These are phyloP conservation scores for Diutina ranongensis DNA, from an alignment of 1,139 yeast genomes.

Conservation along the genomic window DNA sequence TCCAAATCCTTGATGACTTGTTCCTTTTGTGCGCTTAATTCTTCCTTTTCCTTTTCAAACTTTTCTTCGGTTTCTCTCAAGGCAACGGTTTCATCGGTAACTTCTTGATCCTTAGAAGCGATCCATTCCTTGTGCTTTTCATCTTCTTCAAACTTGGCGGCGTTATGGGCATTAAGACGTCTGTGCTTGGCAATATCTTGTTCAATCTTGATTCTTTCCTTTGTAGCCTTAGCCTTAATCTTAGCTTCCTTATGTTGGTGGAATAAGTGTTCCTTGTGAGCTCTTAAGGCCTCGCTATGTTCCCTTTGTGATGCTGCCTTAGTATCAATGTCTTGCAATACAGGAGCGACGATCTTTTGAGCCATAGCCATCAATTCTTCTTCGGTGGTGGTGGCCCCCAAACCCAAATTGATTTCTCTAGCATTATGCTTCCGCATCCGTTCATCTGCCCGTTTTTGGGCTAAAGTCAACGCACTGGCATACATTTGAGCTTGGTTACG, in stretches of 20 bases:
- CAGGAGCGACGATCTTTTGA: constrained; percentile 71
- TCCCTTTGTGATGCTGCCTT: constrained; percentile 68
- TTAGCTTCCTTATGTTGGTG: constrained; percentile 8
- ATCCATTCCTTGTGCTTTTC: constrained; percentile 28
- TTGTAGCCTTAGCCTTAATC: constrained; percentile 32
- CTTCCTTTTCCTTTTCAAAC: constrained; percentile 27
- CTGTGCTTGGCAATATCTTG: constrained; percentile 13
- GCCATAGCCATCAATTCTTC: constrained; percentile 77
- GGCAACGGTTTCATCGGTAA: constrained; percentile 24
- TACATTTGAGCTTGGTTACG: constrained; percentile 32
- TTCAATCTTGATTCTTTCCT: constrained; percentile 17
- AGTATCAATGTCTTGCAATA: constrained; percentile 60
- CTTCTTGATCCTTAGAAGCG: constrained; percentile 28
- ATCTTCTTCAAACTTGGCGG: constrained; percentile 29
- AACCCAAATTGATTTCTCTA: constrained; percentile 74
- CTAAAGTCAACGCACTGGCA: constrained; percentile 45
- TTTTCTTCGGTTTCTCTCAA: constrained; percentile 22
- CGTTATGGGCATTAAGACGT: constrained; percentile 29
- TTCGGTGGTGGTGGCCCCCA: constrained; percentile 71
- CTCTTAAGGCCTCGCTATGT: constrained; percentile 31
- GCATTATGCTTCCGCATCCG: constrained; percentile 33
- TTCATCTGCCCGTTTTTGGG: constrained; percentile 53
- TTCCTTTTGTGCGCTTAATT: constrained; percentile 25
- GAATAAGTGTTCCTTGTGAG: constrained; percentile 23
- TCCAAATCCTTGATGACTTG: constrained; percentile 31